These are phyloP conservation scores for Populus pruinosa DNA, from an alignment of 345 rosid species.

Conservation along the genomic window DNA sequence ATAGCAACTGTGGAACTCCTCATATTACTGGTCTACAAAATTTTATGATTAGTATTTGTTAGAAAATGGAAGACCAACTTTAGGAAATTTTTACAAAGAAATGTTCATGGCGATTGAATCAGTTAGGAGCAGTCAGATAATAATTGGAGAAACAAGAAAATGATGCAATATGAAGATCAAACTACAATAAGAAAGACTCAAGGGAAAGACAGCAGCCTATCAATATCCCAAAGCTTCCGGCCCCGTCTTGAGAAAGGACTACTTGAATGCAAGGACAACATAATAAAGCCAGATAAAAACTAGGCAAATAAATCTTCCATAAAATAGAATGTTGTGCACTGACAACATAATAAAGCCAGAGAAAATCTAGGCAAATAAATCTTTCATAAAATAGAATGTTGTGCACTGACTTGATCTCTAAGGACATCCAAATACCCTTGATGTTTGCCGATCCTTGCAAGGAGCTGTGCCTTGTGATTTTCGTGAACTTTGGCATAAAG, in stretches of 20 bases:
- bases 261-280: not conserved
- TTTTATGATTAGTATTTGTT: not conserved
- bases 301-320: too few relatives aligned
- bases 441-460: not conserved
- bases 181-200: not conserved
- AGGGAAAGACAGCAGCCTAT: not conserved
- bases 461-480: constrained; percentile 54
- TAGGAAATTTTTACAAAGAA: not conserved
- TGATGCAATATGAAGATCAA: not conserved
- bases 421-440: not conserved
- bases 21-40: constrained; percentile 59
- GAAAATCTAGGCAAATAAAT: too few relatives aligned
- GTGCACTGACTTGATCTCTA: not conserved
- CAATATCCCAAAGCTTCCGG: not conserved
- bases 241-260: not conserved
- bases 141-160: not conserved
- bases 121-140: not conserved
- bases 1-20: constrained; percentile 72
- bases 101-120: not conserved
- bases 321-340: not conserved
- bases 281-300: too few relatives aligned
- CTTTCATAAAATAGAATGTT: not conserved
- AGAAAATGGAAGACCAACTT: not conserved
- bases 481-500: constrained; percentile 68
- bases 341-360: too few relatives aligned